phyloP scores from a whole-genome alignment of 1,139 yeast species.

The Komagataea norvegica region DNA sequence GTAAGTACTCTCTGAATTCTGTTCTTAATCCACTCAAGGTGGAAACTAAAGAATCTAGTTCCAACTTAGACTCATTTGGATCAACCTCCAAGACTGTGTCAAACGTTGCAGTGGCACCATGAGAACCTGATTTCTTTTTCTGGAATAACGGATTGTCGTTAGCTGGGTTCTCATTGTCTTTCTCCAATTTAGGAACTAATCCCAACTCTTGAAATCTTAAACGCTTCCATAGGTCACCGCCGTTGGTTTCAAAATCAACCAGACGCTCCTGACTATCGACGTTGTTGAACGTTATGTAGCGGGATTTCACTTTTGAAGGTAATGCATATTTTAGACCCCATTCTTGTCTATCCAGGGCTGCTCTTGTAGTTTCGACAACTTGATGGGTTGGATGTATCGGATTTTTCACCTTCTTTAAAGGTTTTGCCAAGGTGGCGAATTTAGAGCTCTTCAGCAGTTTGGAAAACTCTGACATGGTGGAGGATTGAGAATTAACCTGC shows the following conservation, averaged over 20 bases:
- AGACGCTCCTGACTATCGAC: slow-evolving; percentile 49
- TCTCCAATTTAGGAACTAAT: slow-evolving; percentile 30
- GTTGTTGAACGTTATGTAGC: slow-evolving; percentile 45
- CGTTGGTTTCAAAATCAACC: slow-evolving; percentile 45
- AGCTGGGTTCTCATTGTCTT: no score
- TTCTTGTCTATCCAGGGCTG: slow-evolving; percentile 51
- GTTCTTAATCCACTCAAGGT: slow-evolving; percentile 28
- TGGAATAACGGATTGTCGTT: slow-evolving; percentile 31
- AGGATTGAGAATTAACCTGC: neutral
- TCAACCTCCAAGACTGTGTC: slow-evolving; percentile 6
- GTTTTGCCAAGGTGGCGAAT: slow-evolving; percentile 26
- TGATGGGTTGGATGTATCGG: slow-evolving; percentile 47
- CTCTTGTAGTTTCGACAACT: slow-evolving; percentile 51
- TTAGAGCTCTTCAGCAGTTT: slow-evolving; percentile 29
- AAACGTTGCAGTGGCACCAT: slow-evolving; percentile 3
- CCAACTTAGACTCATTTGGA: slow-evolving; percentile 6
- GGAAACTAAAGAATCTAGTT: slow-evolving; percentile 22
- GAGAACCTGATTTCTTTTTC: slow-evolving; percentile 2
- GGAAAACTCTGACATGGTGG: slow-evolving; percentile 23
- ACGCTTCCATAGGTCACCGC: slow-evolving; percentile 45
- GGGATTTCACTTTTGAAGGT: slow-evolving; percentile 45
- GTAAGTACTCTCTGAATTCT: slow-evolving; percentile 39
- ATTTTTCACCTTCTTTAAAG: slow-evolving; percentile 19
- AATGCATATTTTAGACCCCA: slow-evolving; percentile 61
- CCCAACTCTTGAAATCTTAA: slow-evolving; percentile 51